Evolutionary conservation across 2,329 filamentous ascomycete species (phyloP), one percentile per base, ranked within the genome.

Genomic region (Penicillium sp.): DNA sequence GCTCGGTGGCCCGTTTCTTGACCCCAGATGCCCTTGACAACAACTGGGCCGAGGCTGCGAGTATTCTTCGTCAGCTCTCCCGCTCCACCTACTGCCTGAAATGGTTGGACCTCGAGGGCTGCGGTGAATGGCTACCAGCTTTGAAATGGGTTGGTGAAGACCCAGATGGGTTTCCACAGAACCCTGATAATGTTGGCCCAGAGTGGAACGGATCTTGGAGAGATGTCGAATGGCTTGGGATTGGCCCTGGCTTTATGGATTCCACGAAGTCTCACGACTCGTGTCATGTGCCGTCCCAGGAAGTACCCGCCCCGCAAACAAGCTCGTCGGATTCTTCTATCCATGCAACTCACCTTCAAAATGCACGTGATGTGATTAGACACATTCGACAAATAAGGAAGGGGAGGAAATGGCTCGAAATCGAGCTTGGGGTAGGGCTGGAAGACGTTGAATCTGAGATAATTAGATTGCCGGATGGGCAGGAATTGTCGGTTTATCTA

Each of bases 41-140:
- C 51, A 80, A 86, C 66, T 81, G 79, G 76, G 76, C 78, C 38
- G 83, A 86, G 68, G 79, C 83, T 1, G 78, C 82, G 1, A 78
- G 78, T 19, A 78, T 87, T 21, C 74, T 87, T 1, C 80, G 82
- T 6, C 80, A 80, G 25, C 73, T 87, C 1, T 83, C 81, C 27
- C 73, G 77, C 45, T 77, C 78, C 43, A 82, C 84, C 0, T 83
- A 86, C 62, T 83, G 82, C 44, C 74, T 87, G 3, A 78, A 81
- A 63, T 87, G 83, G 83, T 76, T 87, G 2, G 85, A 87, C 63
- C 72, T 87, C 1, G 82, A 86, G 67, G 84, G 84, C 9, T 87
- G 85, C 64, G 70, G 69, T 3, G 72, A 76, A 23, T 87, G 85
- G 85, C 65, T 81, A 33, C 73, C 76, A 16, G 82, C 84, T 0